Percentiles rank a stretch among this genome's conserved stretches.
Conservation (phyloP, 371 early-diverging fungal genomes). For the Apophysomyces variabilis region DNA sequence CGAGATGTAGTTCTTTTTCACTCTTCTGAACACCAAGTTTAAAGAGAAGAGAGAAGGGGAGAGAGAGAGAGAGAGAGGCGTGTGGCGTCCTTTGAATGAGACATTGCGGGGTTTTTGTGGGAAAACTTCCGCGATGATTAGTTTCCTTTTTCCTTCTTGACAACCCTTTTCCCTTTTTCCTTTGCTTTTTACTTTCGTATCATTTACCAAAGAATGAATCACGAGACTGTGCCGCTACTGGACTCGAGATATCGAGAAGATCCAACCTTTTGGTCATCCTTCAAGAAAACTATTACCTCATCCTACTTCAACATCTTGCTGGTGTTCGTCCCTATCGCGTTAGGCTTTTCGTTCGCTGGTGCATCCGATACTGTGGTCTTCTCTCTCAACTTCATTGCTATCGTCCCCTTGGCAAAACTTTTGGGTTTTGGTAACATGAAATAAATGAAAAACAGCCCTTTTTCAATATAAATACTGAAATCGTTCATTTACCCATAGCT, state of each 20-base stretch:
- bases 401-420: slow-evolving; percentile 86
- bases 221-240: slow-evolving; percentile 10
- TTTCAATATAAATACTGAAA: neutral
- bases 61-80: neutral
- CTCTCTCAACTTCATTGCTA: slow-evolving; percentile 89
- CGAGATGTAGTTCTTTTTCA: no score
- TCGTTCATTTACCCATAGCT: slow-evolving; percentile 23
- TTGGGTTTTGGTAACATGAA: slow-evolving; percentile 48
- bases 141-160: neutral
- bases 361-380: slow-evolving; percentile 72
- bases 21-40: no score
- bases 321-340: slow-evolving; percentile 80
- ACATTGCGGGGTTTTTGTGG: slow-evolving; percentile 6
- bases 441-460: neutral
- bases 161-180: neutral
- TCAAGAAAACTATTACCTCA: slow-evolving; percentile 33
- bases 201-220: neutral
- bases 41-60: no score
- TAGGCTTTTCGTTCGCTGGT: slow-evolving; percentile 58
- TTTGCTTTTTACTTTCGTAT: neutral
- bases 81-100: slow-evolving; percentile 4
- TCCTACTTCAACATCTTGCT: slow-evolving; percentile 71
- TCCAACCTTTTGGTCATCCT: slow-evolving; percentile 37
- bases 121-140: slow-evolving; percentile 9
- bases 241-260: slow-evolving; percentile 8